Evolutionary conservation across 2,329 filamentous ascomycete genomes (phyloP), one percentile per base, ranked within the genome.

Genomic region (Sclerotinia sclerotiorum): DNA sequence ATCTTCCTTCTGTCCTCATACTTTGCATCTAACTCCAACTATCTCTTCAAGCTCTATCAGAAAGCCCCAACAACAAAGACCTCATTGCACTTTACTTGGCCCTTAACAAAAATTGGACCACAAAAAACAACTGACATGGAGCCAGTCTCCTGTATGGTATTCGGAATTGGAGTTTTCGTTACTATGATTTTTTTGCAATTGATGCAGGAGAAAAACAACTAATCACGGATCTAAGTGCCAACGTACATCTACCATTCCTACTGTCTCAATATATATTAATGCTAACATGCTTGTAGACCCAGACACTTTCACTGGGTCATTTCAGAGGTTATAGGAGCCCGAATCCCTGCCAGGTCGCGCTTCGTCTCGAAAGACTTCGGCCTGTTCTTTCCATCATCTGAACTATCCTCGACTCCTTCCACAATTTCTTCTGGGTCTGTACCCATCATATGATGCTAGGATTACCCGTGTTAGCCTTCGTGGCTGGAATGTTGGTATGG

Each of bases 401-500:
- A 71, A 42, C 69, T 72, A 42, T 72, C 67, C 56, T 74, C 74
- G 6, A 74, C 42, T 24, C 73, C 72, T 52, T 75, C 69, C 17
- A 73, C 72, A 35, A 75, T 68, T 42, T 27, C 61, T 19, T 72
- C 71, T 21, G 60, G 46, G 32, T 73, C 72, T 65, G 73, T 68
- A n/a, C 73, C 75, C 55, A 74, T 72, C 75, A 77, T 77, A 68
- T 72, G 69, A 68, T 77, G 76, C 73, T 75, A 42, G 51, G 44
- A 15, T 24, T 68, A 57, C 54, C 46, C 21, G 55, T 66, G 61
- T 72, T 70, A 73, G 70, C 67, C 42, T 67, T 55, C 21, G 35
- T 65, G 19, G 15, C 68, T 24, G 55, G 55, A 35, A 57, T 68
- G 49, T 29, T 63, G 29, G n/a, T 17, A n/a, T 57, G 51, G 65